Base-by-base conservation (phyloP, 208 protist species). In the Trypanosoma conorhini region DNA sequence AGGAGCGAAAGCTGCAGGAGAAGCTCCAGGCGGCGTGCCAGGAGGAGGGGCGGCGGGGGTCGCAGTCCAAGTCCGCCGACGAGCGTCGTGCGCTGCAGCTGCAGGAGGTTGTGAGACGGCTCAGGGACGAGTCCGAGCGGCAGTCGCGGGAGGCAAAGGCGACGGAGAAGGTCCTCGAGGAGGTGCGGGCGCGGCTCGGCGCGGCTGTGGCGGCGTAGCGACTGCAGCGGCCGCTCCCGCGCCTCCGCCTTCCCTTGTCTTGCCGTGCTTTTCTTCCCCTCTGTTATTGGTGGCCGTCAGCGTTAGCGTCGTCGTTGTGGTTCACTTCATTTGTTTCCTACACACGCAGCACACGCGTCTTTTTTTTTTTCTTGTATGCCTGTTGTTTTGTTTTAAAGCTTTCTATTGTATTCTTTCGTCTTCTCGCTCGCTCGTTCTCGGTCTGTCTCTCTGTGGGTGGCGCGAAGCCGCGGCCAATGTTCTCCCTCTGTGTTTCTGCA, bases 1-100 rank as follows among this genome's bases (percentile, higher is more conserved):
- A 78, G 42, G 44, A 65, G 33, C 77, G 77, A 68, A 59, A 35
- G 22, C n/a, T n/a, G 22, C 63, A 71, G 68, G 68, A 67, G 3
- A 52, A 60, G 31, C 72, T 76, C 38, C 54, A 67, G 13, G 57
- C 28, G 17, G 58, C 60, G 33, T 42, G 73, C 24, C 71, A 59
- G 26, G 56, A 58, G 33, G 74, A 80, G 28, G 74, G 77, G 28
- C 51, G 70, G 15, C 67, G 56, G 50, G 65, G 68, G 21, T 59
- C 67, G 1, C 48, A 70, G 9, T 44, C 38, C 10, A 63, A 69
- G 31, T 51, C 51, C 35, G 42, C 54, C 26, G n/a, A 51, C 10
- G 33, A 67, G 15, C 15, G 21, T 46, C 78, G 3, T 24, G 33
- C 46, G 30, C 12, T 17, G 35, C 68, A 66, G n/a, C 17, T 54